Percentiles rank a stretch among this genome's conserved stretches.
Evolutionary conservation across 2,329 filamentous ascomycete species (phyloP).

Genomic region (Falciphora oryzae): DNA sequence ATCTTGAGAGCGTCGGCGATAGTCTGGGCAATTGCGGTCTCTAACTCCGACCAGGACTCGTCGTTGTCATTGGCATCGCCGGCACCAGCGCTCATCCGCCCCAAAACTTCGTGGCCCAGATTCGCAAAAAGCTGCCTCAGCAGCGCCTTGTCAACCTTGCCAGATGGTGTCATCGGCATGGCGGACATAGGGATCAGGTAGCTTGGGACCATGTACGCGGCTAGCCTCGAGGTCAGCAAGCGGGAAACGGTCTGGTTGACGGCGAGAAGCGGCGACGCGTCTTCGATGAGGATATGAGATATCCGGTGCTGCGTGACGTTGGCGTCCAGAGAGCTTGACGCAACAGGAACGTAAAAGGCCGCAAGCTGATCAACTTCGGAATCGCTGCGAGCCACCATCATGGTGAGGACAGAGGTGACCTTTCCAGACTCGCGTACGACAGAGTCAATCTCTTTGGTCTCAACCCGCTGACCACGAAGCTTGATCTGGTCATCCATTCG

Average conservation of each 20-base stretch:
- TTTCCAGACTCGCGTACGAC: constrained; percentile 45
- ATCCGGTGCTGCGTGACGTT: constrained; percentile 23
- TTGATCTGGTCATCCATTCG: constrained; percentile 77
- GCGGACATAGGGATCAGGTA: constrained; percentile 62
- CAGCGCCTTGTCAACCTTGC: constrained; percentile 61
- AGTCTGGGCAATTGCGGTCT: constrained; percentile 48
- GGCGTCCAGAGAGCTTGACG: constrained; percentile 4
- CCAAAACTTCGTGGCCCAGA: constrained; percentile 31
- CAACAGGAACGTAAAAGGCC: constrained; percentile 59
- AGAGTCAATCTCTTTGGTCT: constrained; percentile 69
- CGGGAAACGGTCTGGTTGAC: constrained; percentile 41
- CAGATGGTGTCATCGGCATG: constrained; percentile 67
- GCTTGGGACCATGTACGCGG: constrained; percentile 74
- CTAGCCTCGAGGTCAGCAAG: constrained; percentile 49
- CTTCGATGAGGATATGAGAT: background rate
- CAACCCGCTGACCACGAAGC: constrained; percentile 72
- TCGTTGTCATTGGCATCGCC: constrained; percentile 13
- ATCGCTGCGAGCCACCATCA: constrained; percentile 15
- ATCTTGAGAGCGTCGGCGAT: constrained; percentile 47
- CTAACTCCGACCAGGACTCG: constrained; percentile 46
- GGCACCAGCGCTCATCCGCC: constrained; percentile 28
- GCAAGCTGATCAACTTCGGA: constrained; percentile 61
- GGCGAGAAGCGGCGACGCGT: background rate
- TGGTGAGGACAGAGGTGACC: constrained; percentile 26
- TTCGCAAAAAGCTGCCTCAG: constrained; percentile 43